Conservation (phyloP, 768 basidiomycete species). For the Mycena vulgaris region DNA sequence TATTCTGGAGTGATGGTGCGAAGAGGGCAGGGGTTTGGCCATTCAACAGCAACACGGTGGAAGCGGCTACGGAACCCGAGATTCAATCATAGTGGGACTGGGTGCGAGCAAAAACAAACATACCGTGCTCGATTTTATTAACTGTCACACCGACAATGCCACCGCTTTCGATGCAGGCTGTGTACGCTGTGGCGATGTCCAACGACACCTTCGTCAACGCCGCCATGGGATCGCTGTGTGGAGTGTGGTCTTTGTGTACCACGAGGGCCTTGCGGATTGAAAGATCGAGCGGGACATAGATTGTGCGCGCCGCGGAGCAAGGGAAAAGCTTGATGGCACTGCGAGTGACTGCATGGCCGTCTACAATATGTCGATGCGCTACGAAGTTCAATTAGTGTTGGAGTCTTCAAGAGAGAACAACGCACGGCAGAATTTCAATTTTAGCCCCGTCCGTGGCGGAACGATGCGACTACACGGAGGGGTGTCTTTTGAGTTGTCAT, state of each 20-base stretch:
- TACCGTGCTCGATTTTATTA: too few species aligned
- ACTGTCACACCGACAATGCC: too few species aligned
- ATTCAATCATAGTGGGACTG: too few species aligned
- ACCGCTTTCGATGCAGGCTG: too few species aligned
- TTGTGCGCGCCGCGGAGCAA: neutral
- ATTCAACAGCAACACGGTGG: neutral
- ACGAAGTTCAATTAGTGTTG: too few species aligned
- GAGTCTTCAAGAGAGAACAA: neutral
- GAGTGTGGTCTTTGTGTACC: neutral
- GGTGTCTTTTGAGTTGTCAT: slow-evolving; percentile 3
- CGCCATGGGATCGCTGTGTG: slow-evolving; percentile 35
- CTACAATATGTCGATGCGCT: slow-evolving; percentile 13
- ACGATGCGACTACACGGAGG: slow-evolving; percentile 4
- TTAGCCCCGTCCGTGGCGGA: neutral
- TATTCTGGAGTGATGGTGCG: slow-evolving; percentile 26
- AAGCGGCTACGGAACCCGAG: slow-evolving; percentile 13
- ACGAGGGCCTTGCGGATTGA: slow-evolving; percentile 15
- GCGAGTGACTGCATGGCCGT: neutral
- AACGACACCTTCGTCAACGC: too few species aligned
- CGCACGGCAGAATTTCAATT: neutral
- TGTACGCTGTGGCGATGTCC: too few species aligned
- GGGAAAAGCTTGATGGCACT: neutral
- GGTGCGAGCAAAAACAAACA: too few species aligned
- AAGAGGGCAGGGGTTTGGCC: slow-evolving; percentile 2
- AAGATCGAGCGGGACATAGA: slow-evolving; percentile 12